Conservation (phyloP, 805 yeast genomes). For the Yamadazyma sp. region DNA sequence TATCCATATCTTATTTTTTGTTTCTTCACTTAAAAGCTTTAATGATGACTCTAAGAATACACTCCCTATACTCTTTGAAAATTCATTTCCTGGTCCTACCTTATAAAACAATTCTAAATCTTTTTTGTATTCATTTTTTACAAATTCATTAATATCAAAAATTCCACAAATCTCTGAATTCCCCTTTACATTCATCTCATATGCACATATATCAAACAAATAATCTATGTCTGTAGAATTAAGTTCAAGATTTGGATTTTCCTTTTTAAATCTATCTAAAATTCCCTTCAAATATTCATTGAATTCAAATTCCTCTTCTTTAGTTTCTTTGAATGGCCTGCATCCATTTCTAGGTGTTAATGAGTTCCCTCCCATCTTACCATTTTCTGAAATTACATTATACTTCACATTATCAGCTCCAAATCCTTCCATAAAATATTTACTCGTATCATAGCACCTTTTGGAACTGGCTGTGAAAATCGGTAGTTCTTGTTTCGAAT, state of each 20-base stretch:
- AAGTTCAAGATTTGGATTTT: constrained; percentile 40
- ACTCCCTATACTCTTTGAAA: constrained; percentile 58
- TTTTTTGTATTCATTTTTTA: constrained; percentile 57
- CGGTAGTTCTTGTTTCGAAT: constrained; percentile 32
- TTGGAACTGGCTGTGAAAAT: constrained; percentile 54
- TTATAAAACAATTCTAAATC: constrained; percentile 60
- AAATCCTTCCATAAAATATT: constrained; percentile 57
- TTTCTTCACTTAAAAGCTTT: constrained; percentile 39
- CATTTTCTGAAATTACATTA: constrained; percentile 45
- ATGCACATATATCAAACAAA: constrained; percentile 66
- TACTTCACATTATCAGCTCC: constrained; percentile 25
- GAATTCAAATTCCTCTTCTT: constrained; percentile 1
- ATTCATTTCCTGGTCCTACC: constrained; percentile 60
- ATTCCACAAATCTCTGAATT: constrained; percentile 61
- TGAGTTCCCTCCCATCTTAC: constrained; percentile 52
- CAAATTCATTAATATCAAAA: constrained; percentile 67
- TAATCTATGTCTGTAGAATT: constrained; percentile 48
- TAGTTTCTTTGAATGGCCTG: constrained; percentile 25
- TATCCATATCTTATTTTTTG: constrained; percentile 56
- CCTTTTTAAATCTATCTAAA: constrained; percentile 40
- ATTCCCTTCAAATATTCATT: constrained; percentile 44
- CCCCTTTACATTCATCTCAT: constrained; percentile 70
- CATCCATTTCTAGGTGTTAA: constrained; percentile 54
- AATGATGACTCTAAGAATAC: constrained; percentile 47
- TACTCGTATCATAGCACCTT: constrained; percentile 54